Percentiles rank a stretch among this genome's conserved stretches.
phyloP scores from a whole-genome alignment of 129 eudicot species.

The Smallanthus sonchifolius region DNA sequence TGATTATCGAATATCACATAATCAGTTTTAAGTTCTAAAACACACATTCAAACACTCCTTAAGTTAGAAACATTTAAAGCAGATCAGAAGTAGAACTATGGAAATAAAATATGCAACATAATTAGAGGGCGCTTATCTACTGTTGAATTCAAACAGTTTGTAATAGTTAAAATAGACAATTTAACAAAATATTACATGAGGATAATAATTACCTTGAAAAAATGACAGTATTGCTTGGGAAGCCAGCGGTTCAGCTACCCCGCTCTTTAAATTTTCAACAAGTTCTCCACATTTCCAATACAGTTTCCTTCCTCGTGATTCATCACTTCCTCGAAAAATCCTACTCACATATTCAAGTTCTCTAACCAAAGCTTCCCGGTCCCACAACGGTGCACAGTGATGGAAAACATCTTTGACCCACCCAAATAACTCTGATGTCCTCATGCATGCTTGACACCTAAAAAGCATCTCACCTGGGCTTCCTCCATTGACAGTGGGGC shows the following conservation, averaged over 20 bases:
- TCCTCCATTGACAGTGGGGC: slow-evolving; percentile 57
- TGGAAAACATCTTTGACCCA: slow-evolving; percentile 97
- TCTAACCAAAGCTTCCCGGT: slow-evolving; percentile 62
- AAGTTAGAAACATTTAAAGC: not conserved
- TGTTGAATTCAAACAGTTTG: not conserved
- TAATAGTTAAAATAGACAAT: not conserved
- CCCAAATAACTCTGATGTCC: slow-evolving; percentile 88
- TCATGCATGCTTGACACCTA: slow-evolving; percentile 82
- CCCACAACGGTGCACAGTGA: slow-evolving; percentile 86
- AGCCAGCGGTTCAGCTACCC: slow-evolving; percentile 59
- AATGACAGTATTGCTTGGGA: slow-evolving; percentile 51
- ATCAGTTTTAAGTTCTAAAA: not conserved
- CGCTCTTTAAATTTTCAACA: slow-evolving; percentile 60
- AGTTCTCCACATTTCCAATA: slow-evolving; percentile 77
- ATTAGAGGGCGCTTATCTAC: not conserved
- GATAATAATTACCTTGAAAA: slow-evolving; percentile 57
- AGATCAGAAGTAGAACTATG: not conserved
- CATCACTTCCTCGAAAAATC: slow-evolving; percentile 76
- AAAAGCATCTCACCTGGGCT: slow-evolving; percentile 75
- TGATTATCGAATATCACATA: not conserved
- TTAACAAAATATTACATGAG: not conserved
- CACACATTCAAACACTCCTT: not conserved
- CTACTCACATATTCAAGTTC: slow-evolving; percentile 83
- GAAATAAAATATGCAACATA: not conserved
- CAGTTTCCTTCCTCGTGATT: slow-evolving; percentile 63